Evolutionary conservation across 2,329 filamentous ascomycete species (phyloP), one percentile per base, ranked within the genome.

Genomic region (Colletotrichum gloeosporioides): DNA sequence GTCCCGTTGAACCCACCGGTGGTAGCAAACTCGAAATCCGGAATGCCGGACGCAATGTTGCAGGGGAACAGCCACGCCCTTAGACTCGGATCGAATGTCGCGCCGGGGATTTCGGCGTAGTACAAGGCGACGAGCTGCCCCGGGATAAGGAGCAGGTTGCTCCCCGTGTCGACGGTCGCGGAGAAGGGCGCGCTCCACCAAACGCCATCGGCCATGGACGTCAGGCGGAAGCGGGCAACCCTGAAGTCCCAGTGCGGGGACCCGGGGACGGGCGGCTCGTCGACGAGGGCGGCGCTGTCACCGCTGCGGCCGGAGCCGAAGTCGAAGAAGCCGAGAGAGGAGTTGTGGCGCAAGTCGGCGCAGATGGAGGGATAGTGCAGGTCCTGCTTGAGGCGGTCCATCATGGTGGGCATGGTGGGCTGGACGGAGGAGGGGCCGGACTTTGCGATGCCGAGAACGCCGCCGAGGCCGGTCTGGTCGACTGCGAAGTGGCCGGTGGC

Each of bases 141-240:
- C 34, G 90, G 89, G 31, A 93, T 85, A 66, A 94, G 89, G 81
- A 95, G 86, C 69, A 95, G 86, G 1, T 93, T 92, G 6, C 92
- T 94, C 29, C 93, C 93, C 4, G 93, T 95, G 83, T 95, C 93
- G 32, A 91, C 88, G 71, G 94, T 93, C 63, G 92, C 90, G 32
- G 85, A 84, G 79, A 89, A 67, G 22, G 80, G 79, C 61, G 85
- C 80, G 72, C 86, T 84, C 59, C 36, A 83, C 79, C 84, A 85
- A 55, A 82, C 72, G 32, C 79, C 77, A 44, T 81, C 81, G 8
- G 79, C 64, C 9, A 81, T 80, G 71, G 80, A 79, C 27, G 79
- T 83, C 34, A 86, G 78, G 39, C 84, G 81, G 75, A 87, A 83
- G 22, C 87, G 86, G 8, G 81, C 91, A 32, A 89, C 82, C 59